phyloP scores from a whole-genome alignment of 2,329 filamentous ascomycete species.

The Geosmithia flava region DNA sequence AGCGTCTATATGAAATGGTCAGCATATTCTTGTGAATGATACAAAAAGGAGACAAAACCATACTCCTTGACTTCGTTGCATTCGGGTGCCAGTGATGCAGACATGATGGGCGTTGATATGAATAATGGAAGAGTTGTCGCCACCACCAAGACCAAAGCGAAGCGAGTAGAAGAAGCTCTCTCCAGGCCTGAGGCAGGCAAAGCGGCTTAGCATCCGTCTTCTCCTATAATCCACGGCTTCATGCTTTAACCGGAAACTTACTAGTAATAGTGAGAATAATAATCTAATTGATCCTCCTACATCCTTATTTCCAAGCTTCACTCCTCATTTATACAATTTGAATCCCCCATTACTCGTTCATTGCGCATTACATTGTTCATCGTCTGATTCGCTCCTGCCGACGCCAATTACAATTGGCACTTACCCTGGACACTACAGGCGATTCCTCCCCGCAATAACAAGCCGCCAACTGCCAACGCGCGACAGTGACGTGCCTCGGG shows the following conservation, averaged over 20 bases:
- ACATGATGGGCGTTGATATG: constrained; percentile 45
- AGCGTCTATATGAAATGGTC: constrained; percentile 46
- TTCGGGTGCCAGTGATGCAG: constrained; percentile 84
- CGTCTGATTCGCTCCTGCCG: not conserved
- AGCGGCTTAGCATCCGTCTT: not conserved
- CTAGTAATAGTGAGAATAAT: not conserved
- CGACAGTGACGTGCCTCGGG: not conserved
- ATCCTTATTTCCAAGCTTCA: not conserved
- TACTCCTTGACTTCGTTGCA: constrained; percentile 96
- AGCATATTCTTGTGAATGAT: not conserved
- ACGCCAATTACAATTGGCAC: not conserved
- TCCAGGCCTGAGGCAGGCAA: not conserved
- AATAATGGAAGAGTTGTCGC: constrained; percentile 2
- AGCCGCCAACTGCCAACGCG: not conserved
- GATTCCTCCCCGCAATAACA: not conserved
- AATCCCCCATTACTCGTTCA: no score
- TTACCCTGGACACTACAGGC: not conserved
- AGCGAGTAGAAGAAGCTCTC: not conserved
- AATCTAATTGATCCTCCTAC: not conserved
- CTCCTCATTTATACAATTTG: not conserved
- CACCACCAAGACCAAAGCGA: not conserved
- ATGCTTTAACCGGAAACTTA: no score
- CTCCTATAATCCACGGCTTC: no score
- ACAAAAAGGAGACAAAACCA: constrained; percentile 14
- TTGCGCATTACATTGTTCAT: not conserved